Conservation (phyloP, 345 rosid genomes). For the Dipteronia dyeriana region DNA sequence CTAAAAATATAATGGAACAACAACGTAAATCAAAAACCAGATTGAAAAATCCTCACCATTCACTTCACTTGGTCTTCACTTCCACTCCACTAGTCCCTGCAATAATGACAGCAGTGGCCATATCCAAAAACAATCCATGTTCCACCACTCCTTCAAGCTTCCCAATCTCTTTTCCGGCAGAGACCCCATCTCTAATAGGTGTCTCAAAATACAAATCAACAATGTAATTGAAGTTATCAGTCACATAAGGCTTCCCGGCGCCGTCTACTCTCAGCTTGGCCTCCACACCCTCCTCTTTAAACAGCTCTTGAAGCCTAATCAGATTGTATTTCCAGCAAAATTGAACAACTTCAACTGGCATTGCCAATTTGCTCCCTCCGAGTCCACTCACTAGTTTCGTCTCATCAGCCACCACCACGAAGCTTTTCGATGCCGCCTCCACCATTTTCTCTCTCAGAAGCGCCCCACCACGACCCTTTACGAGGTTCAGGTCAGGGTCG, state of each 20-base stretch:
- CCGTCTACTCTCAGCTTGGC: conserved; percentile 71
- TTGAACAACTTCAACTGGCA: conserved; percentile 97
- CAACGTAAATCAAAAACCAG: background rate
- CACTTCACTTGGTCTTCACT: conserved; percentile 70
- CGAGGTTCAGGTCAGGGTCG: conserved; percentile 84
- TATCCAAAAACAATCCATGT: conserved; percentile 88
- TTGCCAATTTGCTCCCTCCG: conserved; percentile 91
- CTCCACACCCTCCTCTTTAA: conserved; percentile 67
- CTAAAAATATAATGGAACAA: conserved; percentile 5
- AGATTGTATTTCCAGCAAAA: conserved; percentile 95
- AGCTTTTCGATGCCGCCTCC: conserved; percentile 80
- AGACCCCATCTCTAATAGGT: conserved; percentile 70
- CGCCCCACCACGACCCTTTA: conserved; percentile 98
- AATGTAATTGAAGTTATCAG: conserved; percentile 85
- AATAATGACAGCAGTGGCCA: conserved; percentile 91
- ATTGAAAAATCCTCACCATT: conserved; percentile 7
- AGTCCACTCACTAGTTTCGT: conserved; percentile 82
- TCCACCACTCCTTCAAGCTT: conserved; percentile 92
- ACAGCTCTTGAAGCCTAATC: conserved; percentile 66
- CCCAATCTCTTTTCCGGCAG: conserved; percentile 79
- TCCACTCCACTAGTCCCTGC: conserved; percentile 85
- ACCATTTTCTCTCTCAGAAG: conserved; percentile 93
- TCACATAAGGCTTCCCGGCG: conserved; percentile 75
- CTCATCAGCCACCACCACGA: conserved; percentile 93
- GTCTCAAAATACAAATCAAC: conserved; percentile 86